Conservation (phyloP, 139 green algal species). For the Chlamydomonas sp. region DNA sequence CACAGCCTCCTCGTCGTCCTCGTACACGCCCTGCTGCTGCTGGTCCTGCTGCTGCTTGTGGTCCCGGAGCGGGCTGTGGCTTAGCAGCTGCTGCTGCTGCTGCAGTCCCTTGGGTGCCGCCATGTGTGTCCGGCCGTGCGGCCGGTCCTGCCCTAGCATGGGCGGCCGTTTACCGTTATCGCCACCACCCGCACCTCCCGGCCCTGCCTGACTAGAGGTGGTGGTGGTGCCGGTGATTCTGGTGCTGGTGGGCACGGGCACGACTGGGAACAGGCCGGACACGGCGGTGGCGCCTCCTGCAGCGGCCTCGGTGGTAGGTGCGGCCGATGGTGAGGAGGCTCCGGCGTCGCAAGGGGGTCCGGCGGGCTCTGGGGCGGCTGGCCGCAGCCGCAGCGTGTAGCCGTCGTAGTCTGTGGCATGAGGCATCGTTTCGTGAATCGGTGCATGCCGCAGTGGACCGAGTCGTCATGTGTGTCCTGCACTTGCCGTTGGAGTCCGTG, state of each 20-base stretch:
- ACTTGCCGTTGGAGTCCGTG: not conserved
- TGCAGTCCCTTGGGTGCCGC: not conserved
- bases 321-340: not conserved
- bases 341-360: not conserved
- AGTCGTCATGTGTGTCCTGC: not conserved
- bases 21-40: not conserved
- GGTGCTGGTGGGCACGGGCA: too few relatives aligned
- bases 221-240: too few relatives aligned
- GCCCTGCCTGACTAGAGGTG: too few relatives aligned
- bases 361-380: not conserved
- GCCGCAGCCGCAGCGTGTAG: constrained; percentile 7
- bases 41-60: not conserved
- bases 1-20: not conserved
- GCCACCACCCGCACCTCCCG: too few relatives aligned
- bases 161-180: too few relatives aligned
- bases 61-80: not conserved
- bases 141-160: too few relatives aligned
- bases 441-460: not conserved
- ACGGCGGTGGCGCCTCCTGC: too few relatives aligned
- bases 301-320: not conserved
- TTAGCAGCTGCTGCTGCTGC: not conserved
- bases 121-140: too few relatives aligned
- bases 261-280: not conserved
- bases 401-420: constrained; percentile 24
- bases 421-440: not conserved